Evolutionary conservation across 2,329 filamentous ascomycete genomes (phyloP).

Genomic region (Pyricularia pennisetigena): DNA sequence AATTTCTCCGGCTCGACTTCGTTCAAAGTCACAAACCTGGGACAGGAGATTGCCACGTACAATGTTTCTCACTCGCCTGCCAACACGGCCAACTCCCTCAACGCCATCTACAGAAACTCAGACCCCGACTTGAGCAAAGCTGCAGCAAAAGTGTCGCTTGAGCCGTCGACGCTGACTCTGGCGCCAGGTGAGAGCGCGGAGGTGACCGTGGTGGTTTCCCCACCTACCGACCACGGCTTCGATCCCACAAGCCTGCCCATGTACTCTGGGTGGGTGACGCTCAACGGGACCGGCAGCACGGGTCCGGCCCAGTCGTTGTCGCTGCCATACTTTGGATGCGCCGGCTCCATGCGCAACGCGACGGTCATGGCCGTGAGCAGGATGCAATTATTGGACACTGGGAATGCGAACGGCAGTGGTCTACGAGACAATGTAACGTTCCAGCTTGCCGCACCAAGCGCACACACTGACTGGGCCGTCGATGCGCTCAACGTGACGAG

Average conservation of each 20-base stretch:
- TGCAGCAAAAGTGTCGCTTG: neutral
- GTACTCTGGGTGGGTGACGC: slow-evolving; percentile 31
- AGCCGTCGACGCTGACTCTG: slow-evolving; percentile 3
- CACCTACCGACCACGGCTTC: slow-evolving; percentile 10
- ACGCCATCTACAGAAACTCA: slow-evolving; percentile 2
- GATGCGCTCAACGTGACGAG: neutral
- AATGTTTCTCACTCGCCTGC: slow-evolving; percentile 24
- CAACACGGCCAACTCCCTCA: slow-evolving; percentile 25
- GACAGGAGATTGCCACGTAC: slow-evolving; percentile 23
- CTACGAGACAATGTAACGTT: neutral
- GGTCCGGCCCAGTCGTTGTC: slow-evolving; percentile 14
- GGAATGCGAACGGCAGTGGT: neutral
- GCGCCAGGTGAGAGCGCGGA: slow-evolving; percentile 13
- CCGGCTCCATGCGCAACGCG: slow-evolving; percentile 58
- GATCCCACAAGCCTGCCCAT: slow-evolving; percentile 20
- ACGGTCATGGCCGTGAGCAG: slow-evolving; percentile 51
- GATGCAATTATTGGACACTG: neutral
- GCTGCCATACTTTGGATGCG: slow-evolving; percentile 39
- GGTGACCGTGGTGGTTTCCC: slow-evolving; percentile 17
- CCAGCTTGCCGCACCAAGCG: neutral
- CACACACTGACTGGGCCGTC: neutral
- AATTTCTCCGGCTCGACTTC: slow-evolving; percentile 33
- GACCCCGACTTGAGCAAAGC: neutral
- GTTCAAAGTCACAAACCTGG: slow-evolving; percentile 12
- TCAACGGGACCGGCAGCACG: slow-evolving; percentile 23